Evolutionary conservation across 208 protist species (phyloP).

Genomic region (Leishmania amazonensis): DNA sequence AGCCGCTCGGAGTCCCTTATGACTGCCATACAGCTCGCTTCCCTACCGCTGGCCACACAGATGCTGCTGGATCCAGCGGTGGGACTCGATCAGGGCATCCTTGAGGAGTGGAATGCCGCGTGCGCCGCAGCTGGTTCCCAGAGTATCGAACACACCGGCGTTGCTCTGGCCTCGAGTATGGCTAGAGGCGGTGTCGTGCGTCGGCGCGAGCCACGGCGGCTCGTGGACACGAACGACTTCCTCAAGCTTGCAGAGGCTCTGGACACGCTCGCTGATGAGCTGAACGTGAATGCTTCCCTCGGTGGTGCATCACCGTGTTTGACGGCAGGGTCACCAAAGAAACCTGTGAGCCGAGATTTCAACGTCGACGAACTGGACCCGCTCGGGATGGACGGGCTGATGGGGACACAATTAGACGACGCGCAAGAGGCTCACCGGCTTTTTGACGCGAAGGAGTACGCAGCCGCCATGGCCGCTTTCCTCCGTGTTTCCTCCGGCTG

Average conservation of each 20-base stretch:
- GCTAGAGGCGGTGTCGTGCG: neutral
- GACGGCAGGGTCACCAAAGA: neutral
- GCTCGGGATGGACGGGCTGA: conserved; percentile 16
- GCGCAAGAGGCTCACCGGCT: conserved; percentile 11
- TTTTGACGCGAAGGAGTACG: conserved; percentile 27
- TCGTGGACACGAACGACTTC: conserved; percentile 51
- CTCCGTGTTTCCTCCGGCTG: conserved; percentile 19
- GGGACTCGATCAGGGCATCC: neutral
- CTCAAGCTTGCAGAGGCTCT: conserved; percentile 53
- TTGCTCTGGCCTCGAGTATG: neutral
- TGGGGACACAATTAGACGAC: neutral
- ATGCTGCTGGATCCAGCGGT: conserved; percentile 18
- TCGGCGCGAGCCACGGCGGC: conserved; percentile 8
- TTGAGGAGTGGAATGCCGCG: conserved; percentile 10
- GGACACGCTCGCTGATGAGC: conserved; percentile 36
- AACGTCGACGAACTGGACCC: conserved; percentile 32
- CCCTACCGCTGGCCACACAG: conserved; percentile 20
- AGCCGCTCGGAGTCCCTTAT: neutral
- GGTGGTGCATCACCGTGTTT: neutral
- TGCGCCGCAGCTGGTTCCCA: neutral
- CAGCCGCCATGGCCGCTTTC: conserved; percentile 16
- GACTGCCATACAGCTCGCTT: conserved; percentile 5
- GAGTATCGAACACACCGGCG: neutral
- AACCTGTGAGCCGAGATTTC: neutral
- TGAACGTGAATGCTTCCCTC: conserved; percentile 5